These are phyloP conservation scores for Durusdinium trenchii DNA, from an alignment of 73 alveolate genomes.

Conservation along the genomic window DNA sequence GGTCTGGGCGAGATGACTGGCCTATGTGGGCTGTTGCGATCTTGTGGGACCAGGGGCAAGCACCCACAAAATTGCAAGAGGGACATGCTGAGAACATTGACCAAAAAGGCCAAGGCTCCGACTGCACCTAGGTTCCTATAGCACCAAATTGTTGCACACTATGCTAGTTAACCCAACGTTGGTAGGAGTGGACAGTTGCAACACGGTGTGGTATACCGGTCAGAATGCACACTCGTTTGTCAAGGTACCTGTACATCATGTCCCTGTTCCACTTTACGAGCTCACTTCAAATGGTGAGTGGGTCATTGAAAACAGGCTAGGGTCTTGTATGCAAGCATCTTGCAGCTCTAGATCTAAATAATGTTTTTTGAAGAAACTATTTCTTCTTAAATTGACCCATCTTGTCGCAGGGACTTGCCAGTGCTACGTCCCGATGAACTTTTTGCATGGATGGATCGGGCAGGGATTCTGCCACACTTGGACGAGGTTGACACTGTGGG, in stretches of 20 bases:
- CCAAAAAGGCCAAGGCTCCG: background rate
- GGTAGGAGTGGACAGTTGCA: too few relatives aligned
- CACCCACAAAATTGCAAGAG: conserved; percentile 2
- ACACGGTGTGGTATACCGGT: too few relatives aligned
- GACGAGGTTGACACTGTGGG: background rate
- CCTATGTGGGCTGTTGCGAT: background rate
- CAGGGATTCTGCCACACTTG: background rate
- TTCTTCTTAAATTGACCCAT: too few relatives aligned
- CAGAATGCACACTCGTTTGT: too few relatives aligned
- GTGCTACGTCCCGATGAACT: background rate
- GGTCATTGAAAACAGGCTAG: background rate
- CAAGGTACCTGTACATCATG: background rate
- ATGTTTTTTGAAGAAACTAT: too few relatives aligned
- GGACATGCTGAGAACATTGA: background rate
- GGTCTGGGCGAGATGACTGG: background rate
- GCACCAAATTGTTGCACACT: too few relatives aligned
- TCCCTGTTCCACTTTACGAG: background rate
- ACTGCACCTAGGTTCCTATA: background rate
- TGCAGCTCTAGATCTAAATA: too few relatives aligned
- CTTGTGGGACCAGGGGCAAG: background rate
- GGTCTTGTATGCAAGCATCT: too few relatives aligned
- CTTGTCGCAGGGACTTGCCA: conserved; percentile 23
- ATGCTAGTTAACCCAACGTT: too few relatives aligned
- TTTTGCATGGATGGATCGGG: background rate
- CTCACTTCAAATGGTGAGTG: background rate